These are phyloP conservation scores for Suillus clintonianus DNA, from an alignment of 768 basidiomycete species.

Conservation along the genomic window DNA sequence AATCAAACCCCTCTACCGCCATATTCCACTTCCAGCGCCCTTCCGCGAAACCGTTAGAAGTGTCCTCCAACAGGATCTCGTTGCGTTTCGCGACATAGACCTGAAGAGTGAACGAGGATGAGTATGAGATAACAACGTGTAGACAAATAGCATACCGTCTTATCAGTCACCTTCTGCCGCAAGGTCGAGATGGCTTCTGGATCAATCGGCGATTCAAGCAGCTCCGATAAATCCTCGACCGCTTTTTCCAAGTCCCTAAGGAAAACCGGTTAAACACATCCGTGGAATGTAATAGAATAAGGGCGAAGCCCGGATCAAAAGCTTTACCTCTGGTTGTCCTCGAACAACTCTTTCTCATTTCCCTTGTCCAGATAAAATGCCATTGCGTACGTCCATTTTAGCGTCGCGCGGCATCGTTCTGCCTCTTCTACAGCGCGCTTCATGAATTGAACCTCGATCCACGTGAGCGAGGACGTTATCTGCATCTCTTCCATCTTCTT, in stretches of 20 bases:
- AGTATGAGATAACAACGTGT: not conserved
- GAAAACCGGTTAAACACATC: constrained; percentile 6
- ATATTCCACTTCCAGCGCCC: constrained; percentile 85
- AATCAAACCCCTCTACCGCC: constrained; percentile 69
- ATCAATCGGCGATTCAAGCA: constrained; percentile 91
- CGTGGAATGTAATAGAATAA: not conserved
- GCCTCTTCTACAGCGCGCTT: constrained; percentile 96
- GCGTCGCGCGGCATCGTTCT: constrained; percentile 86
- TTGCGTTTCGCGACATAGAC: constrained; percentile 97
- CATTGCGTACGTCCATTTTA: constrained; percentile 99
- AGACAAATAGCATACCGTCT: constrained; percentile 60
- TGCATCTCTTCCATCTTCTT: constrained; percentile 99
- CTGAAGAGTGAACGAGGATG: constrained; percentile 30
- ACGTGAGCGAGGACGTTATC: constrained; percentile 84
- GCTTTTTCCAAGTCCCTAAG: constrained; percentile 88
- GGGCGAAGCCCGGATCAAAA: constrained; percentile 1
- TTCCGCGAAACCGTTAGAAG: constrained; percentile 85
- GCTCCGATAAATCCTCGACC: constrained; percentile 91
- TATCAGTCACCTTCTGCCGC: constrained; percentile 93
- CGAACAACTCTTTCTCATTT: constrained; percentile 93
- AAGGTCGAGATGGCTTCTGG: constrained; percentile 77
- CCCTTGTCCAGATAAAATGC: constrained; percentile 91
- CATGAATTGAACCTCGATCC: constrained; percentile 99
- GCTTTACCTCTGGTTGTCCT: constrained; percentile 89
- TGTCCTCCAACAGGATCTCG: constrained; percentile 93